A percentile compares a stretch with the other conserved stretches of the same genome.
Conservation (phyloP, 805 yeast genomes). For the Candida gorgasii region DNA sequence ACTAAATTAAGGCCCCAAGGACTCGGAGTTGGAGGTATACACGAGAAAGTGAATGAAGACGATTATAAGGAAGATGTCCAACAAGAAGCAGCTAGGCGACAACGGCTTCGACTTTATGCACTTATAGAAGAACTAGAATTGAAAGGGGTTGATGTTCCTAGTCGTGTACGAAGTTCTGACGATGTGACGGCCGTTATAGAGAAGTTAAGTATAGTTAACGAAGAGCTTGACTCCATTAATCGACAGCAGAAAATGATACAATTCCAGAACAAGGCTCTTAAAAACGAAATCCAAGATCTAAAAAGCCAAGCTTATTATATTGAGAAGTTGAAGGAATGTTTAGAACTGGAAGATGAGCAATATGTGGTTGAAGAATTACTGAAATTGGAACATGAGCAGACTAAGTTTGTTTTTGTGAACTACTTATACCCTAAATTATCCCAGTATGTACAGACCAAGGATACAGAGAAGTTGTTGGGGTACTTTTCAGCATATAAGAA, state of each 20-base stretch:
- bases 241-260: conserved; percentile 15
- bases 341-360: background rate
- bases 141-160: conserved; percentile 37
- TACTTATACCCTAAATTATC: conserved; percentile 4
- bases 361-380: conserved; percentile 3
- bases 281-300: conserved; percentile 1
- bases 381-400: conserved; percentile 7
- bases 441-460: background rate
- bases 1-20: conserved; percentile 66
- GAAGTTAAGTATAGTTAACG: conserved; percentile 17
- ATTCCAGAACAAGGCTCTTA: conserved; percentile 10
- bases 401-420: conserved; percentile 11
- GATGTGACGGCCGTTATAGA: conserved; percentile 15
- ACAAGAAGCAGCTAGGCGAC: background rate
- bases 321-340: conserved; percentile 2
- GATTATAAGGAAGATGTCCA: conserved; percentile 20
- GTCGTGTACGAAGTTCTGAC: conserved; percentile 27
- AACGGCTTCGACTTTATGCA: conserved; percentile 23
- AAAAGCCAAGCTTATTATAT: background rate
- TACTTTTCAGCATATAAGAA: conserved; percentile 3
- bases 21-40: conserved; percentile 70
- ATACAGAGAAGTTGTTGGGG: background rate
- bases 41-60: conserved; percentile 30
- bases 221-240: conserved; percentile 17
- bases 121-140: conserved; percentile 38